Evolutionary conservation across 495 filamentous ascomycete genomes (phyloP).

Genomic region (Aspergillus diversus): DNA sequence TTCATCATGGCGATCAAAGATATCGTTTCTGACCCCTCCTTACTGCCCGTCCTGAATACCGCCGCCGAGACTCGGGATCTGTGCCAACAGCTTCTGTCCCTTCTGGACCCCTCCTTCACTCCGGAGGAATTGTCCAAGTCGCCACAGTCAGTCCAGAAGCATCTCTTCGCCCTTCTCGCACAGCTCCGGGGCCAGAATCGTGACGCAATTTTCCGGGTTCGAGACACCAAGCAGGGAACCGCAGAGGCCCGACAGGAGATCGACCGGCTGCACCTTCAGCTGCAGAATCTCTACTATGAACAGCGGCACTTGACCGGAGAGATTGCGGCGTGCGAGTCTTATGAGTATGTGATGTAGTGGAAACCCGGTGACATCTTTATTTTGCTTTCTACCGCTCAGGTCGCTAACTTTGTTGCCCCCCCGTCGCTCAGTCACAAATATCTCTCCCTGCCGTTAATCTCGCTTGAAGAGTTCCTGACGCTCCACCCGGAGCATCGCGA

Average conservation of each 20-base stretch:
- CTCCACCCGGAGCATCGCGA: constrained; percentile 74
- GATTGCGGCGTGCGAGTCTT: constrained; percentile 87
- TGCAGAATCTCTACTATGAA: constrained; percentile 97
- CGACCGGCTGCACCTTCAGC: constrained; percentile 84
- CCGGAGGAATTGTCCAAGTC: constrained; percentile 38
- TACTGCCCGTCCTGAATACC: constrained; percentile 70
- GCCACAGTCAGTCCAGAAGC: constrained; percentile 68
- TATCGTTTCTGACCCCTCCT: constrained; percentile 70
- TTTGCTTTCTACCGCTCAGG: neutral
- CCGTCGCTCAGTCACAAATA: constrained; percentile 74
- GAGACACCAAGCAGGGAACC: constrained; percentile 84
- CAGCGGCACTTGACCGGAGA: constrained; percentile 88
- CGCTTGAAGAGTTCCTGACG: constrained; percentile 79
- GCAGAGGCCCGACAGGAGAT: constrained; percentile 88
- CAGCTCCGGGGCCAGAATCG: constrained; percentile 84
- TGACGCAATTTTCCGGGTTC: constrained; percentile 74
- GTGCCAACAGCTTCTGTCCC: constrained; percentile 70
- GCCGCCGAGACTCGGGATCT: constrained; percentile 71
- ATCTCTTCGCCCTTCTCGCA: constrained; percentile 75
- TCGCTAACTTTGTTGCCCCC: constrained; percentile 23
- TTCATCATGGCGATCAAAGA: constrained; percentile 54
- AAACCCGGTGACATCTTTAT: neutral
- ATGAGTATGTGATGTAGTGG: constrained; percentile 67
- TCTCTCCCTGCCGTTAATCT: constrained; percentile 78
- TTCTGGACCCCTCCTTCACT: constrained; percentile 51